These are phyloP conservation scores for Tricharina praecox DNA, from an alignment of 495 filamentous ascomycete species.

Conservation along the genomic window DNA sequence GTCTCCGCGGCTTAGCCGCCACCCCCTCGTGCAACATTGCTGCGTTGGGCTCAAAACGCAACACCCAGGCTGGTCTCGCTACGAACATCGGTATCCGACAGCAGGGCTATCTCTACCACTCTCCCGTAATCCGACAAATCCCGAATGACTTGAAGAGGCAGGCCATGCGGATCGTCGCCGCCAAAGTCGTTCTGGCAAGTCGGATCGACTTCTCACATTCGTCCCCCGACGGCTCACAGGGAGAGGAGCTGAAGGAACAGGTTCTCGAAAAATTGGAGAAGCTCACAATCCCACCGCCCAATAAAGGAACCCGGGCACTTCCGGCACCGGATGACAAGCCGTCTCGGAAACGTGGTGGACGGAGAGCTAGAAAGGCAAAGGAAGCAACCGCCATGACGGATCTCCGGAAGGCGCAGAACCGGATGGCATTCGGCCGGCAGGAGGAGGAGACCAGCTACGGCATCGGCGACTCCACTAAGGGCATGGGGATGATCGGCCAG, in stretches of 20 bases:
- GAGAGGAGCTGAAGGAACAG: conserved; percentile 65
- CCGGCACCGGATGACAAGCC: conserved; percentile 95
- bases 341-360: conserved; percentile 77
- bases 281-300: conserved; percentile 80
- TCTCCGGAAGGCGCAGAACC: conserved; percentile 86
- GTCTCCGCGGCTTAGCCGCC: conserved; percentile 72
- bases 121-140: conserved; percentile 66
- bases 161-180: conserved; percentile 87
- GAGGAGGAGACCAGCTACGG: conserved; percentile 91
- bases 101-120: conserved; percentile 87
- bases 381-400: conserved; percentile 96
- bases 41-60: conserved; percentile 74
- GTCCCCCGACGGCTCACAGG: conserved; percentile 62
- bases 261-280: conserved; percentile 85
- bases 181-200: conserved; percentile 80
- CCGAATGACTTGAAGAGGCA: conserved; percentile 78
- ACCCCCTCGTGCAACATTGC: conserved; percentile 84
- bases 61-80: conserved; percentile 67
- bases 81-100: conserved; percentile 85
- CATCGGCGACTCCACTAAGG: conserved; percentile 65
- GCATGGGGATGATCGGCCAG: conserved; percentile 88
- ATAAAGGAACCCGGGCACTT: conserved; percentile 71
- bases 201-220: conserved; percentile 78
- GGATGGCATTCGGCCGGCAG: conserved; percentile 90
- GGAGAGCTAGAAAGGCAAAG: conserved; percentile 85